Evolutionary conservation across 2,329 filamentous ascomycete genomes (phyloP).

Genomic region (Pseudocercospora vitis): DNA sequence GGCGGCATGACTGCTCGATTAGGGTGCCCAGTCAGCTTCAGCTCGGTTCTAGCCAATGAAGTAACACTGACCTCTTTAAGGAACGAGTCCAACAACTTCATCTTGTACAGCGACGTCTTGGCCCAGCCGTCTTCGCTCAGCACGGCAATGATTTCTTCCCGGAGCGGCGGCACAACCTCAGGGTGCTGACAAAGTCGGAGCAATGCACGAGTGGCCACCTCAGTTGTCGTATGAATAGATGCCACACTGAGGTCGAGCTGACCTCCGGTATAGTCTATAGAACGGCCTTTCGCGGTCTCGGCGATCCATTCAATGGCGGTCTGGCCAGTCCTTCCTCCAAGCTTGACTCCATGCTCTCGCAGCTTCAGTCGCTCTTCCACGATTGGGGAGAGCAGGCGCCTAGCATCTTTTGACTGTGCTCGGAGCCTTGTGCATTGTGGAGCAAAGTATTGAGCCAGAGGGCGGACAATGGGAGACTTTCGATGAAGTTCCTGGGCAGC

Average conservation of each 20-base stretch:
- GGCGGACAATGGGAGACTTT: constrained; percentile 38
- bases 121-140: constrained; percentile 29
- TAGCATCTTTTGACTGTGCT: constrained; percentile 32
- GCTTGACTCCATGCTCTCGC: no score
- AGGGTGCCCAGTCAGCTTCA: no score
- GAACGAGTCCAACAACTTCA: constrained; percentile 36
- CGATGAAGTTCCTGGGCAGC: constrained; percentile 13
- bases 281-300: constrained; percentile 24
- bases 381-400: constrained; percentile 38
- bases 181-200: constrained; percentile 28
- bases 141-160: constrained; percentile 28
- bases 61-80: constrained; percentile 35
- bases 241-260: constrained; percentile 22
- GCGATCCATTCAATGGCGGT: constrained; percentile 27
- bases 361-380: constrained; percentile 31
- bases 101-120: constrained; percentile 30
- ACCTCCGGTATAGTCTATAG: constrained; percentile 5
- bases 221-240: constrained; percentile 20
- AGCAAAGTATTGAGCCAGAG: constrained; percentile 38
- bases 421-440: constrained; percentile 37
- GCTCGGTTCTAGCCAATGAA: no score
- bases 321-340: constrained; percentile 3
- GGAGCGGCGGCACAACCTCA: constrained; percentile 28
- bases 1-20: no score
- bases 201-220: constrained; percentile 27